Evolutionary conservation across 2,329 filamentous ascomycete genomes (phyloP).

Genomic region (Setomelanomma holmii): DNA sequence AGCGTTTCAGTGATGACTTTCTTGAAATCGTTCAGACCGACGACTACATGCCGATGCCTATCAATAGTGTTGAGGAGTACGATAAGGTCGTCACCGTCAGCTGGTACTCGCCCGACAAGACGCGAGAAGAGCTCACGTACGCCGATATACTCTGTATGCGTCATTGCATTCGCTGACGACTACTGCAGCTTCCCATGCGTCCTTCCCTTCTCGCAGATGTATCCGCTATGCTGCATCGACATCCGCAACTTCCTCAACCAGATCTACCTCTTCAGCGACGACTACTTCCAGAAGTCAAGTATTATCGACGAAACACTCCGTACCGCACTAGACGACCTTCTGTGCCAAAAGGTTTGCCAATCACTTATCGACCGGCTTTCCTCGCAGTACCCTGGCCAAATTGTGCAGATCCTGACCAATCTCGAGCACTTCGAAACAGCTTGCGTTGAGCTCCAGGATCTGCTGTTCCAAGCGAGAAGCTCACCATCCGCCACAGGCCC

Average conservation of each 20-base stretch:
- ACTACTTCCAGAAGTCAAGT: constrained; percentile 89
- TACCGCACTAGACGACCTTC: constrained; percentile 89
- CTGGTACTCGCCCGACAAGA: constrained; percentile 90
- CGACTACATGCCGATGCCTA: constrained; percentile 99
- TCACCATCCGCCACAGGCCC: constrained; percentile 82
- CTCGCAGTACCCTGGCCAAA: constrained; percentile 95
- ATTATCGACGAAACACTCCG: constrained; percentile 91
- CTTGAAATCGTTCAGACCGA: constrained; percentile 90
- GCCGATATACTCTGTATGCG: constrained; percentile 34
- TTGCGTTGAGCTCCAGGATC: constrained; percentile 84
- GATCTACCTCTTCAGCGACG: constrained; percentile 96
- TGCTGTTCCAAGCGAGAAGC: constrained; percentile 84
- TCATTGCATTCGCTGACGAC: constrained; percentile 10
- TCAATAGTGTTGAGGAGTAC: constrained; percentile 88
- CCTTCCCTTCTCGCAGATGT: constrained; percentile 99
- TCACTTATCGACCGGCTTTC: constrained; percentile 85
- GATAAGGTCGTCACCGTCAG: constrained; percentile 95
- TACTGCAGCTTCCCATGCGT: constrained; percentile 82
- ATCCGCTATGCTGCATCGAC: constrained; percentile 96
- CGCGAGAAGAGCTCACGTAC: constrained; percentile 75
- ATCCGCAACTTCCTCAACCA: constrained; percentile 98
- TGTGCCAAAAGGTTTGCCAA: constrained; percentile 90
- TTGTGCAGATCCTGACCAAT: constrained; percentile 98
- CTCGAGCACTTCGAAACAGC: constrained; percentile 95
- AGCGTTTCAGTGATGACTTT: constrained; percentile 92